A percentile compares a stretch with the other conserved stretches of the same genome.
These are phyloP conservation scores for Clonostachys solani DNA, from an alignment of 2,329 filamentous ascomycete genomes.

Conservation along the genomic window DNA sequence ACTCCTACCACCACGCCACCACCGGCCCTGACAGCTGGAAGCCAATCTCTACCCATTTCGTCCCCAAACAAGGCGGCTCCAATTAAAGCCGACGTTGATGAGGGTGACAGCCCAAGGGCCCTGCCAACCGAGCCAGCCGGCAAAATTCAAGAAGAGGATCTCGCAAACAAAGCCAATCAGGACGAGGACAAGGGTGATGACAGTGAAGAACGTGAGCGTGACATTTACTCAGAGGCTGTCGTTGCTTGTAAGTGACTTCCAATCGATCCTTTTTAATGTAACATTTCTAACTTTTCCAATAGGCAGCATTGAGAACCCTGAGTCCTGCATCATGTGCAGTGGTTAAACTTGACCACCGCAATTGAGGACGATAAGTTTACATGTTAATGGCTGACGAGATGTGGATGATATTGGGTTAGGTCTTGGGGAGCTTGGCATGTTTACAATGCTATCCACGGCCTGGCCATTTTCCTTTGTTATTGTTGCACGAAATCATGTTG, in stretches of 20 bases:
- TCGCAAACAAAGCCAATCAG: slow-evolving; percentile 54
- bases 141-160: slow-evolving; percentile 59
- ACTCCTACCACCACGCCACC: slow-evolving; percentile 67
- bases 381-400: slow-evolving; percentile 5
- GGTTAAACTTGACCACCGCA: slow-evolving; percentile 49
- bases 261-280: not conserved
- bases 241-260: slow-evolving; percentile 70
- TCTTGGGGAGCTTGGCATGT: not conserved
- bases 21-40: slow-evolving; percentile 29
- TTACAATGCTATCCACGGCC: not conserved
- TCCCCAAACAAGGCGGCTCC: slow-evolving; percentile 58
- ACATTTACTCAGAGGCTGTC: slow-evolving; percentile 93
- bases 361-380: not conserved
- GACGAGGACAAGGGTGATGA: slow-evolving; percentile 70
- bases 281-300: slow-evolving; percentile 21
- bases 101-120: slow-evolving; percentile 76
- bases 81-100: slow-evolving; percentile 73
- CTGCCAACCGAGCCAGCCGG: slow-evolving; percentile 68
- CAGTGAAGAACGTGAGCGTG: slow-evolving; percentile 72
- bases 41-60: slow-evolving; percentile 36
- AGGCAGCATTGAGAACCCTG: slow-evolving; percentile 96
- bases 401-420: slow-evolving; percentile 1
- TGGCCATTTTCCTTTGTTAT: too few relatives aligned
- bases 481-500: too few relatives aligned
- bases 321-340: slow-evolving; percentile 95